Evolutionary conservation across 371 early-diverging fungal genomes (phyloP).

Genomic region (Vavraia culicis): DNA sequence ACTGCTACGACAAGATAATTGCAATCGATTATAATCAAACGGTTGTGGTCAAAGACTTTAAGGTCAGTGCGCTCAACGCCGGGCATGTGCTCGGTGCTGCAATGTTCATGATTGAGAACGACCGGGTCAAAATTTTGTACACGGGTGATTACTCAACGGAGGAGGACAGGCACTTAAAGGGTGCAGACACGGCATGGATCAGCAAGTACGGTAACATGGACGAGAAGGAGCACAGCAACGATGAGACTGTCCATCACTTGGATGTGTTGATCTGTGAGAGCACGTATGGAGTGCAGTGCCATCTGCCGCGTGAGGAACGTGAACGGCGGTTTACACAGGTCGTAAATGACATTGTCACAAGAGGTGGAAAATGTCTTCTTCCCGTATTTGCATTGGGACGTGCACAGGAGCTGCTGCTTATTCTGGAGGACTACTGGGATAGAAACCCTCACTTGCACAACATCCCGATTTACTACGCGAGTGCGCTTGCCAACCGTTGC

Average conservation of each 20-base stretch:
- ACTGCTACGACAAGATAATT: conserved; percentile 66
- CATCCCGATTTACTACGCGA: conserved; percentile 73
- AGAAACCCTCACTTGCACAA: conserved; percentile 59
- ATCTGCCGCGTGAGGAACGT: conserved; percentile 66
- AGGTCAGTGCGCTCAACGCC: conserved; percentile 67
- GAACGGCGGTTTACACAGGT: conserved; percentile 72
- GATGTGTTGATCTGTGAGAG: conserved; percentile 74
- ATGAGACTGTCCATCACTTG: no score
- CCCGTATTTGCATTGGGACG: conserved; percentile 81
- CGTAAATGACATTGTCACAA: conserved; percentile 58
- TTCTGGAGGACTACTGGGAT: conserved; percentile 79
- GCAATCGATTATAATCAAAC: conserved; percentile 53
- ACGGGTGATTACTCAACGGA: conserved; percentile 93
- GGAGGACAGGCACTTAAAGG: conserved; percentile 70
- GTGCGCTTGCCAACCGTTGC: conserved; percentile 68
- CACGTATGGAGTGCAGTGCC: conserved; percentile 74
- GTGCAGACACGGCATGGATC: conserved; percentile 54
- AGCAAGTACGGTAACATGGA: conserved; percentile 26
- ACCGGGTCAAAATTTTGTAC: conserved; percentile 53
- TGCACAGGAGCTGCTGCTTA: conserved; percentile 74
- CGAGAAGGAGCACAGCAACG: no score
- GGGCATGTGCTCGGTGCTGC: conserved; percentile 92
- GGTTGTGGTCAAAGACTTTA: conserved; percentile 34
- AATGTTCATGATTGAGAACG: conserved; percentile 59
- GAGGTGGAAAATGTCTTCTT: conserved; percentile 72